Percentiles rank a stretch among this genome's conserved stretches.
phyloP scores from a whole-genome alignment of 2,329 filamentous ascomycete genomes.

The Colletotrichum australisinense region DNA sequence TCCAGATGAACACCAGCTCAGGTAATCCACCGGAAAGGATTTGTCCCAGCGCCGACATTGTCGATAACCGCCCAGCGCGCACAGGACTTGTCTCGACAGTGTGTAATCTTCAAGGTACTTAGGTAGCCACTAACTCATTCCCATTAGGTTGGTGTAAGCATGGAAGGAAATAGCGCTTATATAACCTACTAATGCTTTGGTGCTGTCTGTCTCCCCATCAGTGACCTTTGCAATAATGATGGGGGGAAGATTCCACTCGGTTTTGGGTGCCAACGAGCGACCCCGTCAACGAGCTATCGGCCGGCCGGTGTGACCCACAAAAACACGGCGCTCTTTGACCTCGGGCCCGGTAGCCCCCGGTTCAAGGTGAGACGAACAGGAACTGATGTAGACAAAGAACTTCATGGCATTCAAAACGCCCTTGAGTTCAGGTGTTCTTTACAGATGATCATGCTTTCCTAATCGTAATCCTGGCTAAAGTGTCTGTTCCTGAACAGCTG shows the following conservation, averaged over 20 bases:
- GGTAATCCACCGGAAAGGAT: background rate
- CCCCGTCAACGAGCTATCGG: background rate
- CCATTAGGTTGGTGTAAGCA: background rate
- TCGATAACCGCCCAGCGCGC: background rate
- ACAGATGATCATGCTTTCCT: no score
- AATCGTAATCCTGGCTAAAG: no score
- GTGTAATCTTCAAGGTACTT: background rate
- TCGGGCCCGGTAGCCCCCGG: background rate
- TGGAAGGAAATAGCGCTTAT: background rate
- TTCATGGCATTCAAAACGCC: no score
- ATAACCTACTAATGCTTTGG: background rate
- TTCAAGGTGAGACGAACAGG: no score
- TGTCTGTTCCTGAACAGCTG: no score
- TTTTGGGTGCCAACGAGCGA: background rate
- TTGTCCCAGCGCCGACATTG: background rate
- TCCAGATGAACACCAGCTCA: conserved; percentile 3
- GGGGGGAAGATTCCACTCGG: background rate
- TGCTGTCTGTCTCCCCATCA: background rate
- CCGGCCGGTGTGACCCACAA: background rate
- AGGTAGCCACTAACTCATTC: background rate
- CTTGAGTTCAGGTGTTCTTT: no score
- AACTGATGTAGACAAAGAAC: no score
- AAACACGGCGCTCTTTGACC: background rate
- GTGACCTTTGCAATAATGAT: background rate
- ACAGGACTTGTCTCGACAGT: conserved; percentile 1